phyloP scores from a whole-genome alignment of 2,329 filamentous ascomycete species.

The Aspergillus melleus region DNA sequence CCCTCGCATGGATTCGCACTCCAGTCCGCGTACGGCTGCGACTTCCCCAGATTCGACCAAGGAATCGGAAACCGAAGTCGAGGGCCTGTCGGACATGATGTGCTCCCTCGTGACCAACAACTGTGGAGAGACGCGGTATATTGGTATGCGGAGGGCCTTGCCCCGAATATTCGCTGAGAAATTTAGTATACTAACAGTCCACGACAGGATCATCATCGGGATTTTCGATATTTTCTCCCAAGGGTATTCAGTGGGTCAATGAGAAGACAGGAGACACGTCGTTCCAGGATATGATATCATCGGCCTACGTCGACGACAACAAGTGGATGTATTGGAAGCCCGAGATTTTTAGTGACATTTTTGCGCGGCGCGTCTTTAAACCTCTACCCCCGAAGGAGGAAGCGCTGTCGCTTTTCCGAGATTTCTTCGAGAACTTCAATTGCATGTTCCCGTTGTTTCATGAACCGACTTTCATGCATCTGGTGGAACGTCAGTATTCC shows the following conservation, averaged over 20 bases:
- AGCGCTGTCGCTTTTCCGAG: conserved; percentile 80
- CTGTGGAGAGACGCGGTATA: conserved; percentile 90
- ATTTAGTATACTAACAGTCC: conserved; percentile 12
- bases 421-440: conserved; percentile 99
- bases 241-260: conserved; percentile 98
- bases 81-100: conserved; percentile 96
- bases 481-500: conserved; percentile 92
- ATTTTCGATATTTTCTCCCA: conserved; percentile 97
- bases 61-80: conserved; percentile 69
- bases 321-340: conserved; percentile 98
- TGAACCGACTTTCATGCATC: conserved; percentile 96
- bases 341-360: conserved; percentile 93
- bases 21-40: conserved; percentile 52
- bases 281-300: conserved; percentile 91
- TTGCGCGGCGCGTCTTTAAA: conserved; percentile 79
- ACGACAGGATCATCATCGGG: conserved; percentile 83
- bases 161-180: not conserved
- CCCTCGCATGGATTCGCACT: conserved; percentile 47
- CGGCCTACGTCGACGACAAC: conserved; percentile 86
- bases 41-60: conserved; percentile 56
- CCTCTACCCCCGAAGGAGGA: conserved; percentile 83
- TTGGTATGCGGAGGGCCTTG: conserved; percentile 60
- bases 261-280: conserved; percentile 94
- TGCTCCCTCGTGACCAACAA: conserved; percentile 96
- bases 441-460: conserved; percentile 98